A percentile compares a stretch with the other conserved stretches of the same genome.
phyloP scores from a whole-genome alignment of 2,329 filamentous ascomycete species.

The Pestalotiopsis fici region DNA sequence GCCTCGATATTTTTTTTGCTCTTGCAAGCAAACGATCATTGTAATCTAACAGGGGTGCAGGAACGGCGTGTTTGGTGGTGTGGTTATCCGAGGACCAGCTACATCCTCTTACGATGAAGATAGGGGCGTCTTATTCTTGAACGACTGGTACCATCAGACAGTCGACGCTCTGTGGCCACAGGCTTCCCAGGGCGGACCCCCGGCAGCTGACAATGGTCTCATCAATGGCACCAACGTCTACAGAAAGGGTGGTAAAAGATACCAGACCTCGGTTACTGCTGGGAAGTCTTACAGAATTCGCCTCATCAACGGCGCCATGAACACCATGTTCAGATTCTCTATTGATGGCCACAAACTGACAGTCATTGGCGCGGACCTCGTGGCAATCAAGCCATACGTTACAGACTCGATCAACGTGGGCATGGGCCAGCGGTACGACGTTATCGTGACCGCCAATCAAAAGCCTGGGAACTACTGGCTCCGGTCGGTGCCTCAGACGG shows the following conservation, averaged over 20 bases:
- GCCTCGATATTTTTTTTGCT: not conserved
- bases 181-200: constrained; percentile 31
- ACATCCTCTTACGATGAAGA: constrained; percentile 64
- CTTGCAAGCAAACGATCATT: not conserved
- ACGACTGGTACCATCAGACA: constrained; percentile 57
- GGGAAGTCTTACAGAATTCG: constrained; percentile 47
- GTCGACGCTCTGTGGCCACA: constrained; percentile 35
- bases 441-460: constrained; percentile 14
- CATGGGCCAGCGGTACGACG: constrained; percentile 37
- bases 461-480: constrained; percentile 44
- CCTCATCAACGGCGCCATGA: constrained; percentile 43
- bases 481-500: constrained; percentile 38
- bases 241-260: constrained; percentile 32
- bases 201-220: constrained; percentile 42
- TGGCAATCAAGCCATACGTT: constrained; percentile 53
- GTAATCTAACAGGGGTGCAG: not conserved
- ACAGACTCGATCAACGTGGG: constrained; percentile 44
- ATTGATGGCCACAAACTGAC: constrained; percentile 55
- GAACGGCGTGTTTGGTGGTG: constrained; percentile 60
- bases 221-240: constrained; percentile 35
- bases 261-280: constrained; percentile 37
- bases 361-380: constrained; percentile 56
- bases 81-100: constrained; percentile 63
- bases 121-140: constrained; percentile 58
- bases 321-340: constrained; percentile 42